Evolutionary conservation across 441 rosid species (phyloP).

Genomic region (Manihot esculenta): DNA sequence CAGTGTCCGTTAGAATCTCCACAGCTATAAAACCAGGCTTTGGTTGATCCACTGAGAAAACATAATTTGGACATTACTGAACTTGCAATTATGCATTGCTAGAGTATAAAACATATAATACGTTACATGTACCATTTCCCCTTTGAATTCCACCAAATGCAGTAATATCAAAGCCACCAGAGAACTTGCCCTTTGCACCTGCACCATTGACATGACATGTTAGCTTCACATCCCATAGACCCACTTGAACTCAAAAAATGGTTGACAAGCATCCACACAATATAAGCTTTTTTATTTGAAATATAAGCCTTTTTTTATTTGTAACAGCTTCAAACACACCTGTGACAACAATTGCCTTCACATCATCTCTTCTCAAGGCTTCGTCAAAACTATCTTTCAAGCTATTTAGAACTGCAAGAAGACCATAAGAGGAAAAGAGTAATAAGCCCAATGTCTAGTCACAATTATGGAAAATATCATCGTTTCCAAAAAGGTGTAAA

Average conservation of each 20-base stretch:
- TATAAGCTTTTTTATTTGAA: too few relatives aligned
- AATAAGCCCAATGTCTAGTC: conserved; percentile 8
- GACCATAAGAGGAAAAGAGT: neutral
- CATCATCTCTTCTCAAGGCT: conserved; percentile 82
- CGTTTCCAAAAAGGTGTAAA: neutral
- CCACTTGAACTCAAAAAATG: conserved; percentile 8
- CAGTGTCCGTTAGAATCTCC: conserved; percentile 56
- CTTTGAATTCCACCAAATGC: conserved; percentile 62
- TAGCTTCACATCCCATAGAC: conserved; percentile 12
- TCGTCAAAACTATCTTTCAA: conserved; percentile 73
- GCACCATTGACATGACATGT: conserved; percentile 23
- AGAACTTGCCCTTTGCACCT: conserved; percentile 92
- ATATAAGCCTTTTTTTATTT: neutral
- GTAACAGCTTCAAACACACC: conserved; percentile 38
- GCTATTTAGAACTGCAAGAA: conserved; percentile 61
- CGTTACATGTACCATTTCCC: conserved; percentile 48
- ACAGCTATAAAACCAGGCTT: conserved; percentile 59
- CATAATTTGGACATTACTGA: conserved; percentile 4
- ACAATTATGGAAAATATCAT: neutral
- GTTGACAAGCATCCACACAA: conserved; percentile 8
- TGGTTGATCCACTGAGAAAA: conserved; percentile 55
- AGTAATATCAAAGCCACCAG: conserved; percentile 92
- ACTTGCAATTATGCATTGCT: neutral
- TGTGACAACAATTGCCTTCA: conserved; percentile 87
- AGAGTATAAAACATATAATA: neutral